phyloP scores from a whole-genome alignment of 768 basidiomycete genomes.

The Dioszegia aurantiaca region DNA sequence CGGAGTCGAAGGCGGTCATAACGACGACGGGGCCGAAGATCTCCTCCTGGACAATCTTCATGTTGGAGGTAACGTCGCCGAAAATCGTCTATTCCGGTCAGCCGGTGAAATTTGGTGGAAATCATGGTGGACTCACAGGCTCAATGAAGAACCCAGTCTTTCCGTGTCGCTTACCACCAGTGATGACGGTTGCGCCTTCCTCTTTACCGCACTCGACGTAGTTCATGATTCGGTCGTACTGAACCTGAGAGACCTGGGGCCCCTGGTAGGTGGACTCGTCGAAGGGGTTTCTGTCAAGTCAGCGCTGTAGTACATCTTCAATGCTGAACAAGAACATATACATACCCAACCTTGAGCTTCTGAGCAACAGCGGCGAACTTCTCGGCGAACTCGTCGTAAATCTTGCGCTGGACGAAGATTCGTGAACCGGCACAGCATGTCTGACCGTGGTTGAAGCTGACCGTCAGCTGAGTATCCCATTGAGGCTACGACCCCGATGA shows the following conservation, averaged over 20 bases:
- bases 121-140: constrained; percentile 29
- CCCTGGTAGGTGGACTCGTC: constrained; percentile 72
- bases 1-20: constrained; percentile 76
- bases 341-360: constrained; percentile 64
- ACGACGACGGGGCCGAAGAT: constrained; percentile 94
- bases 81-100: constrained; percentile 61
- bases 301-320: neutral
- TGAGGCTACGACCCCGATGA: neutral
- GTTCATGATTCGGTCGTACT: constrained; percentile 60
- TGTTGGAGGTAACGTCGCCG: constrained; percentile 64
- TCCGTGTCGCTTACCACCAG: constrained; percentile 65
- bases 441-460: constrained; percentile 27
- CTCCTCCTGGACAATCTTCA: constrained; percentile 83
- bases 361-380: constrained; percentile 60
- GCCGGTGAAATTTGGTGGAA: neutral
- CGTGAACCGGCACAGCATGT: constrained; percentile 46
- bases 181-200: constrained; percentile 64
- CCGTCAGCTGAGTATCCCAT: neutral
- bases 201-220: constrained; percentile 75
- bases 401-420: constrained; percentile 45
- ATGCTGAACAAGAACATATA: neutral
- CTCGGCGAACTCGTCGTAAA: constrained; percentile 46
- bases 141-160: constrained; percentile 81
- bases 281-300: constrained; percentile 61
- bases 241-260: constrained; percentile 65